Evolutionary conservation across 2,329 filamentous ascomycete genomes (phyloP).

Genomic region (Zarea fungicola): DNA sequence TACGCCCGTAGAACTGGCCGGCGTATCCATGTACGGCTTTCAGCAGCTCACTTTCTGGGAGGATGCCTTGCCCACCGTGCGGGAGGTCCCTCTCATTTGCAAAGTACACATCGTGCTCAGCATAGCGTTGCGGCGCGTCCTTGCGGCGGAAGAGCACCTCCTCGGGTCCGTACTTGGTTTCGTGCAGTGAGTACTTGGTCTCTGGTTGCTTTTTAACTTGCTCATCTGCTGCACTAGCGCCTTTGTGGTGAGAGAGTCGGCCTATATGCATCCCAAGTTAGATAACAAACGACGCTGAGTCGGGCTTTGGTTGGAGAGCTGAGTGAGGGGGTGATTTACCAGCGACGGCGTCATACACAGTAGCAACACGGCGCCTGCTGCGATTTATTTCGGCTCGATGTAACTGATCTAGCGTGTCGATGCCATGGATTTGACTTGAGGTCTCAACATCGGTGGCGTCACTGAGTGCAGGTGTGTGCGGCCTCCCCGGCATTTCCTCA

Average conservation of each 20-base stretch:
- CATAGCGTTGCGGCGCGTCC: slow-evolving; percentile 61
- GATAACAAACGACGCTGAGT: too few species aligned
- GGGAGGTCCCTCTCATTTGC: slow-evolving; percentile 53
- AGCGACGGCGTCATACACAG: slow-evolving; percentile 68
- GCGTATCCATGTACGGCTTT: slow-evolving; percentile 64
- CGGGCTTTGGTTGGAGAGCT: too few species aligned
- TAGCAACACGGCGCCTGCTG: slow-evolving; percentile 37
- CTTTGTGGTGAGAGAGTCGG: not conserved
- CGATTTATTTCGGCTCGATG: slow-evolving; percentile 20
- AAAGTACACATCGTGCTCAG: slow-evolving; percentile 67
- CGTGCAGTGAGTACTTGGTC: slow-evolving; percentile 16
- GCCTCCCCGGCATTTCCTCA: not conserved
- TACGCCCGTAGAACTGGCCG: slow-evolving; percentile 54
- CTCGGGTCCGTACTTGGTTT: slow-evolving; percentile 52
- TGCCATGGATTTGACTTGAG: not conserved
- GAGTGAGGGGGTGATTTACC: slow-evolving; percentile 37
- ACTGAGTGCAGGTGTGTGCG: slow-evolving; percentile 6
- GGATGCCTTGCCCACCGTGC: slow-evolving; percentile 36
- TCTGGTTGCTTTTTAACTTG: slow-evolving; percentile 17
- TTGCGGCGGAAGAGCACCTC: slow-evolving; percentile 64
- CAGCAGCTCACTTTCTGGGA: slow-evolving; percentile 66
- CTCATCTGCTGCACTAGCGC: slow-evolving; percentile 5
- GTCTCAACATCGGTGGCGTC: slow-evolving; percentile 13
- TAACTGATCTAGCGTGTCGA: slow-evolving; percentile 5
- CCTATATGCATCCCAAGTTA: too few species aligned